Base-by-base conservation (phyloP, 2,329 filamentous ascomycete genomes). In the Canariomyces notabilis region DNA sequence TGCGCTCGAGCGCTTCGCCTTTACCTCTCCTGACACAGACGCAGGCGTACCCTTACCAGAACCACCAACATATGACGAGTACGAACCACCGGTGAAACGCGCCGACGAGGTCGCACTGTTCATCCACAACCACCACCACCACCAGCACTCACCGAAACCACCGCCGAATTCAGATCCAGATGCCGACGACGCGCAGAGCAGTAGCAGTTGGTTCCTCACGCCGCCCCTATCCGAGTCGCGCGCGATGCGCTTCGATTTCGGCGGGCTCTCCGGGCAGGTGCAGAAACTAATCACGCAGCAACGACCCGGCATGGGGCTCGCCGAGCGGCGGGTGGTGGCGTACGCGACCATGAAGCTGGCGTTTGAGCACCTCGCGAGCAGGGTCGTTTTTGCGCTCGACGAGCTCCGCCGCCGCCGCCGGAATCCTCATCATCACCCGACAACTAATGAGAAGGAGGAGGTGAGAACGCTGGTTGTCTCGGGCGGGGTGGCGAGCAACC, bases 401-500 rank as follows among this genome's bases (percentile, higher is more conserved):
- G 61, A 11, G 16, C 32, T 41, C 16, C 3, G 21, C 9, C 16
- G 15, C 14, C 12, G n/a, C 16, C 26, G 22, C 26, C 26, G 4
- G 14, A 29, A 9, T 9, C 4, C 9, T 8, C 26, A 12, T 3
- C 26, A 9, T 9, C 4, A 8, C 26, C 26, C 26, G 26, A 12
- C 26, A 8, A 29, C 8, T 9, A 46, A 16, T 14, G 26, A 20
- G 40, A 42, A 29, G 7, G 51, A n/a, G 50, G 62, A 33, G n/a
- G 67, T 82, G 6, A 66, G 68, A 7, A 83, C 83, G 1, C 69
- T 97, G 4, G 88, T 97, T 8, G 76, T 97, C 4, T 86, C 89
- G 32, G 93, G 93, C 22, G 93, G 93, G 19, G 93, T 98, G 6
- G 93, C 91, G 6, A 84, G 87, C 42, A 97, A 96, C 65, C 67